Conservation (phyloP, 768 basidiomycete genomes). For the Suillus subaureus region DNA sequence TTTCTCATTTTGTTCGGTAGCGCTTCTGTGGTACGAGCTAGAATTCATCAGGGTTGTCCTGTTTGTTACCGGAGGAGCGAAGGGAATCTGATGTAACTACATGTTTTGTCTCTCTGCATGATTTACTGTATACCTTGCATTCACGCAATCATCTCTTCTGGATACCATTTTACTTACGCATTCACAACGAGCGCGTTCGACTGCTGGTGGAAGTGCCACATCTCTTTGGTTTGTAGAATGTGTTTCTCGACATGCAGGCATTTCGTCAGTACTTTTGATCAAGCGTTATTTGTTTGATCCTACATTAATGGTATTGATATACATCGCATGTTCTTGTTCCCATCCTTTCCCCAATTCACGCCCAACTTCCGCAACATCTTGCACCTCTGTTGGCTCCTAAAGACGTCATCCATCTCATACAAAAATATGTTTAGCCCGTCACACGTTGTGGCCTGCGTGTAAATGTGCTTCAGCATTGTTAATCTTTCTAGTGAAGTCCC, state of each 20-base stretch:
- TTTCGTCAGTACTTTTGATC: not conserved
- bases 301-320: too few relatives aligned
- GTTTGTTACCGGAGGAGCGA: constrained; percentile 68
- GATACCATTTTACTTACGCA: not conserved
- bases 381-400: too few relatives aligned
- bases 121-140: constrained; percentile 12
- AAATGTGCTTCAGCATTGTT: too few relatives aligned
- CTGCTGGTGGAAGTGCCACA: not conserved
- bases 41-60: constrained; percentile 72
- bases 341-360: too few relatives aligned
- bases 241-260: not conserved
- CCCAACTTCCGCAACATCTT: too few relatives aligned
- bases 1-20: constrained; percentile 38
- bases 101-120: not conserved
- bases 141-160: not conserved
- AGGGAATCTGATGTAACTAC: constrained; percentile 37
- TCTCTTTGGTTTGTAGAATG: not conserved
- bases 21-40: constrained; percentile 69
- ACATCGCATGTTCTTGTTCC: too few relatives aligned
- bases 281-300: too few relatives aligned
- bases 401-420: too few relatives aligned
- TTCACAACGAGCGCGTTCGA: not conserved
- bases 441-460: too few relatives aligned
- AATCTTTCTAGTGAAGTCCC: too few relatives aligned
- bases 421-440: too few relatives aligned